Percentiles rank a stretch among this genome's conserved stretches.
These are phyloP conservation scores for Spraguea lophii DNA, from an alignment of 371 early-diverging fungal genomes.

Conservation along the genomic window DNA sequence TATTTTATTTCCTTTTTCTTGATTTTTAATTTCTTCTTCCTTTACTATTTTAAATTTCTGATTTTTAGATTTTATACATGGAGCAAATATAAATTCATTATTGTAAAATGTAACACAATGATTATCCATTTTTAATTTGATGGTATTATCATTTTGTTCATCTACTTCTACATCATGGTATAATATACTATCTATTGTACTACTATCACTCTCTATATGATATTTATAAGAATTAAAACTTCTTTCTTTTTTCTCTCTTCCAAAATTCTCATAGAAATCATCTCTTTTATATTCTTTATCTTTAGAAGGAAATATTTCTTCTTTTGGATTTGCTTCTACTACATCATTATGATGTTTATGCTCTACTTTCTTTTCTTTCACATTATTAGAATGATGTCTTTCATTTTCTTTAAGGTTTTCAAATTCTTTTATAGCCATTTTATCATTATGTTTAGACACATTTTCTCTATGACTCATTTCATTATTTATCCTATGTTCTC, in stretches of 20 bases:
- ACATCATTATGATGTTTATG: neutral
- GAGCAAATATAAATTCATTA: slow-evolving; percentile 9
- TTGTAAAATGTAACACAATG: slow-evolving; percentile 3
- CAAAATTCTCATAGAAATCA: neutral
- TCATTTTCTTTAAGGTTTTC: neutral
- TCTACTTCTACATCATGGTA: neutral
- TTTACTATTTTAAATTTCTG: slow-evolving; percentile 4
- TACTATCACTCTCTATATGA: slow-evolving; percentile 3
- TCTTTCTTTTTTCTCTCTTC: neutral
- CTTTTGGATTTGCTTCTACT: neutral
- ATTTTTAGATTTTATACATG: neutral
- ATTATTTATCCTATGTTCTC: too few relatives aligned
- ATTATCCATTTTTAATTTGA: neutral
- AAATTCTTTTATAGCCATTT: neutral
- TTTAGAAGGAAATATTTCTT: neutral
- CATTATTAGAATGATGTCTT: neutral
- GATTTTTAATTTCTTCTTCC: too few relatives aligned
- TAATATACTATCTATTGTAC: neutral
- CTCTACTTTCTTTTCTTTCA: neutral
- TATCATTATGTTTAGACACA: neutral
- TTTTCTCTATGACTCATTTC: too few relatives aligned
- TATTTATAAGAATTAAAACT: neutral
- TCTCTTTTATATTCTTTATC: neutral
- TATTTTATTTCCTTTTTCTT: too few relatives aligned
- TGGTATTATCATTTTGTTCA: neutral